Conservation (phyloP, 2,329 filamentous ascomycete species). For the Talaromyces sp. region DNA sequence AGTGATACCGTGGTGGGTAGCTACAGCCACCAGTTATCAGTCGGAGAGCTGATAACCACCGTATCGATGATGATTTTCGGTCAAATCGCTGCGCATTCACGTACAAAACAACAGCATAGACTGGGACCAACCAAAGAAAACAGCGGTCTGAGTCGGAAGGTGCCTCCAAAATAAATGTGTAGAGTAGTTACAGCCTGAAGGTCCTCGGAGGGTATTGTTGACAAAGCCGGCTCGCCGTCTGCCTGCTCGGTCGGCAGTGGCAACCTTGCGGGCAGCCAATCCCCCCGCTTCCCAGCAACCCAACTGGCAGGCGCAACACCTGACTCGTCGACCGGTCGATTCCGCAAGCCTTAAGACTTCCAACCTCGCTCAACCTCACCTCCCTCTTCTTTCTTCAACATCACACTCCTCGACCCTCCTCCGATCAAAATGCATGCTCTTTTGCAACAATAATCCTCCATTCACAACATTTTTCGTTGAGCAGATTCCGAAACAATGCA, state of each 20-base stretch:
- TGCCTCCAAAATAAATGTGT: not conserved
- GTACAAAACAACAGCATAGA: not conserved
- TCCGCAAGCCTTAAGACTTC: slow-evolving; percentile 5
- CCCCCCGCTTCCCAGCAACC: slow-evolving; percentile 11
- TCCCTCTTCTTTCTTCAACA: not conserved
- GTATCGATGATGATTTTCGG: not conserved
- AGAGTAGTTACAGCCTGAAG: not conserved
- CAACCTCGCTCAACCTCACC: slow-evolving; percentile 5
- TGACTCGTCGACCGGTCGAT: slow-evolving; percentile 1
- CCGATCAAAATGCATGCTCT: not conserved
- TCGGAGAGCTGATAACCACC: not conserved
- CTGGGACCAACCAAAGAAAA: not conserved
- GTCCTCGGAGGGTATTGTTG: not conserved
- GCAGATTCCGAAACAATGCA: slow-evolving; percentile 1
- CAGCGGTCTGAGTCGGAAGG: not conserved
- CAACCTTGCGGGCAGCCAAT: slow-evolving; percentile 16
- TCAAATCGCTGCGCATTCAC: not conserved
- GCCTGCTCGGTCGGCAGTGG: slow-evolving; percentile 10
- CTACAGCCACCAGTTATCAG: not conserved
- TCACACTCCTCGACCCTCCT: not conserved
- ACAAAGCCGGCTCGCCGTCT: not conserved
- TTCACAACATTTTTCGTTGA: not conserved
- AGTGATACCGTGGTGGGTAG: slow-evolving; percentile 11
- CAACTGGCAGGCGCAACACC: slow-evolving; percentile 14
- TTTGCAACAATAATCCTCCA: not conserved